Conservation (phyloP, 2,329 filamentous ascomycete species). For the Alternaria metachromatica region DNA sequence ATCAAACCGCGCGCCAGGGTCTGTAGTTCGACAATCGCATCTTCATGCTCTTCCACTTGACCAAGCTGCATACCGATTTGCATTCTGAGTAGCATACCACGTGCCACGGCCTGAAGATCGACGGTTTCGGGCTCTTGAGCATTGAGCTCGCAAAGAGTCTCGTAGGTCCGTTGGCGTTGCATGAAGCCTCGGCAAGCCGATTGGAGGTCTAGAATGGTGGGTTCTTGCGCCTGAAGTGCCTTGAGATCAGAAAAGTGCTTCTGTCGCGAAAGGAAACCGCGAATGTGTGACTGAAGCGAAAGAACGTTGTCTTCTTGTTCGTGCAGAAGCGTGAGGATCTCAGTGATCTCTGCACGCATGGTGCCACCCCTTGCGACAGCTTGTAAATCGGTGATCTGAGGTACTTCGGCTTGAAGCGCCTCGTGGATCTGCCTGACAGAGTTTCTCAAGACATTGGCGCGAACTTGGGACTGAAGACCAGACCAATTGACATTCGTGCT, state of each 20-base stretch:
- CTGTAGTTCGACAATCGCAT: constrained; percentile 76
- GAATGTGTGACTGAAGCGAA: constrained; percentile 60
- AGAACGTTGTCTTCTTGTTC: constrained; percentile 53
- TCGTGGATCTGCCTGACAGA: constrained; percentile 39
- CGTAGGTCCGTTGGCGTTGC: constrained; percentile 65
- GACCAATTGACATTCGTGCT: constrained; percentile 51
- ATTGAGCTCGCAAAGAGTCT: constrained; percentile 72
- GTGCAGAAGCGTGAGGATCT: constrained; percentile 50
- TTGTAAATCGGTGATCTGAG: constrained; percentile 48
- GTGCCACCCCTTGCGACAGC: constrained; percentile 48
- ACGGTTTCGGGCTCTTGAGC: constrained; percentile 71
- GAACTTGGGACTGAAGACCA: constrained; percentile 54
- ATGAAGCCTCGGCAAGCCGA: constrained; percentile 70
- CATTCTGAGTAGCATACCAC: constrained; percentile 79
- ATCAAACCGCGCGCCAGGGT: constrained; percentile 74
- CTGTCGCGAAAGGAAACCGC: constrained; percentile 56
- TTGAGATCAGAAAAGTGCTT: constrained; percentile 54
- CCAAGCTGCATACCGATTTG: constrained; percentile 75
- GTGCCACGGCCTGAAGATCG: constrained; percentile 74
- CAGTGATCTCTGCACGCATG: constrained; percentile 39
- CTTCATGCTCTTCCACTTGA: constrained; percentile 83
- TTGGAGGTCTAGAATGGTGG: constrained; percentile 69
- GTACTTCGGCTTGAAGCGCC: constrained; percentile 40
- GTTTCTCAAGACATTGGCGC: constrained; percentile 48
- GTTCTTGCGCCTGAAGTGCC: constrained; percentile 64